Conservation (phyloP, 768 basidiomycete genomes). For the Cubamyces lactineus region DNA sequence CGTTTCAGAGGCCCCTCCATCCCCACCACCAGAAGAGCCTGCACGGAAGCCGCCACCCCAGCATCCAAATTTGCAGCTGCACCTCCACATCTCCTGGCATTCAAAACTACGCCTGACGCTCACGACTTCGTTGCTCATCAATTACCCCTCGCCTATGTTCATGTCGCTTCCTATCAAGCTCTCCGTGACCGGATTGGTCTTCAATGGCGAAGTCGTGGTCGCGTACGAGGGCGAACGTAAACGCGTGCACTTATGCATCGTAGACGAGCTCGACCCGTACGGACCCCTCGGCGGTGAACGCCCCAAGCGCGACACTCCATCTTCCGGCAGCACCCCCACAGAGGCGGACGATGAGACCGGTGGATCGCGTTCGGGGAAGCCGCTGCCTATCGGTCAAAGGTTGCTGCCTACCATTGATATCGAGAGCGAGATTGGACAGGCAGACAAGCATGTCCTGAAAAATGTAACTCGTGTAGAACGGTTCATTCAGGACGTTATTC, state of each 20-base stretch:
- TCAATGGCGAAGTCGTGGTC: constrained; percentile 84
- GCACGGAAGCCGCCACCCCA: constrained; percentile 37
- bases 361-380: constrained; percentile 54
- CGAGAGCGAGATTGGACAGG: constrained; percentile 96
- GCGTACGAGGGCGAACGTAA: constrained; percentile 87
- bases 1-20: constrained; percentile 7
- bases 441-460: constrained; percentile 93
- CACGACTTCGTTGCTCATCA: constrained; percentile 91
- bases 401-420: constrained; percentile 87
- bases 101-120: constrained; percentile 89
- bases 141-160: constrained; percentile 95
- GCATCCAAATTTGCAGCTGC: constrained; percentile 83
- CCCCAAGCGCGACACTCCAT: constrained; percentile 33
- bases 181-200: constrained; percentile 86
- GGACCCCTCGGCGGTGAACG: constrained; percentile 57
- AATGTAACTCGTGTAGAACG: constrained; percentile 95
- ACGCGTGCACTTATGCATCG: constrained; percentile 84
- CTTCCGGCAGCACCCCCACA: constrained; percentile 55
- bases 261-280: constrained; percentile 88
- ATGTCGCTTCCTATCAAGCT: constrained; percentile 97
- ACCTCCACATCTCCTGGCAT: constrained; percentile 83
- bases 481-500: constrained; percentile 93
- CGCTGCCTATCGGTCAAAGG: constrained; percentile 78
- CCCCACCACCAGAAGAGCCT: constrained; percentile 22
- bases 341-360: constrained; percentile 63